Evolutionary conservation across 73 alveolate genomes (phyloP).

Genomic region (Paramecium bursaria): DNA sequence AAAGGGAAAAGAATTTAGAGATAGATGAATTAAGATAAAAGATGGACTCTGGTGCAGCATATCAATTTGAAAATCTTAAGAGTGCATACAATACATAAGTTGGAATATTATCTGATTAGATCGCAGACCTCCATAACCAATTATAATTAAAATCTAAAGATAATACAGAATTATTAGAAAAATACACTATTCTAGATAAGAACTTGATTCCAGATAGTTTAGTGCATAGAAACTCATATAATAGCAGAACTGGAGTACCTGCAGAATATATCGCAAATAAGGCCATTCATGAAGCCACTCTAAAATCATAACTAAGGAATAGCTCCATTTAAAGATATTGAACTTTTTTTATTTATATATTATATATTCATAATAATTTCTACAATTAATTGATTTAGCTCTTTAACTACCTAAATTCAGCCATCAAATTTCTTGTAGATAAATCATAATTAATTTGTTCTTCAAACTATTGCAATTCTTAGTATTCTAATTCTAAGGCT

Average conservation of each 20-base stretch:
- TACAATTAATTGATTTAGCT: no score
- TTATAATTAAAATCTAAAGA: conserved; percentile 22
- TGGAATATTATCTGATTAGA: conserved; percentile 40
- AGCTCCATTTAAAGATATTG: conserved; percentile 52
- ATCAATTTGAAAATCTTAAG: conserved; percentile 49
- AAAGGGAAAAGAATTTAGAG: conserved; percentile 41
- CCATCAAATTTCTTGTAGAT: no score
- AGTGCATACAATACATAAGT: conserved; percentile 56
- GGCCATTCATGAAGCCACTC: conserved; percentile 39
- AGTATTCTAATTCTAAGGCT: no score
- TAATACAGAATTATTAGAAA: conserved; percentile 36
- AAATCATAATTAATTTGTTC: no score
- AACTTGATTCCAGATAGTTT: conserved; percentile 21
- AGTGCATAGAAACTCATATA: conserved; percentile 33
- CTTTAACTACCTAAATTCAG: no score
- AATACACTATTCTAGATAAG: conserved; percentile 47
- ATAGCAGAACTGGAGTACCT: conserved; percentile 48
- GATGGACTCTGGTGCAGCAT: conserved; percentile 65
- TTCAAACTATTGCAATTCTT: no score
- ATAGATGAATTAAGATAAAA: conserved; percentile 53
- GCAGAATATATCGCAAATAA: conserved; percentile 57
- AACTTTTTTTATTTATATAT: no score
- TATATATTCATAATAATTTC: no score
- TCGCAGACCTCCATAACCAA: conserved; percentile 7
- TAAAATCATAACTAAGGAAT: conserved; percentile 39